Base-by-base conservation (phyloP, 2,329 filamentous ascomycete species). In the Calonectria hongkongensis region DNA sequence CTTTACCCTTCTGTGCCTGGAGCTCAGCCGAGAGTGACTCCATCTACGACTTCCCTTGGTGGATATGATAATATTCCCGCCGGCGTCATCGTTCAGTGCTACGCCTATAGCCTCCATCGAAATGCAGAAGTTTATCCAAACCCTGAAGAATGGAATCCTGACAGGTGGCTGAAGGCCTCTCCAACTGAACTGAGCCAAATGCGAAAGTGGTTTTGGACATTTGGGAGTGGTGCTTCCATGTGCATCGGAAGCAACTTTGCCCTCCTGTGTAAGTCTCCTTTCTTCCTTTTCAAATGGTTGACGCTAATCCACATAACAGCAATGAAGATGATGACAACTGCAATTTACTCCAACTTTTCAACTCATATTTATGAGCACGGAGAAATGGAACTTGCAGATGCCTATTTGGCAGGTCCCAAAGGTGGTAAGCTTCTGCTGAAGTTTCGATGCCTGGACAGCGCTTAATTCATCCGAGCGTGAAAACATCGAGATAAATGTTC, bases 1-100 rank as follows among this genome's bases (percentile, higher is more conserved):
- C 16, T 77, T 0, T 77, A 77, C 12, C 73, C 73, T 0, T 71
- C 75, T 1, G 75, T 73, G 0, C 71, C 73, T 4, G 75, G 73
- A 3, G 58, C 50, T 3, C 54, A 72, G 4, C 75, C 75, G 0
- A 63, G 75, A 0, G 43, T 66, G 1, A 73, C 70, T 0, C 75
- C 75, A 0, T 21, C 36, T 0, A 67, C 68, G 2, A 73, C 74
- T 0, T 36, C 66, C 1, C 51, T 65, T 0, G 18, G 74, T 0
- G 47, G 62, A 0, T 63, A 63, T 0, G 25, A 73, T 12, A 48
- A 39, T 1, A 43, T 76, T 1, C 74, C 74, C 0, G 13, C 39
- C 0, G 74, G 72, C 1, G 71, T 62, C 0, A 51, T 65, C 0
- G 75, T 76, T 10, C 70, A 71, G 3, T 71, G 69, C 1, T 73